A percentile compares a stretch with the other conserved stretches of the same genome.
Evolutionary conservation across 495 filamentous ascomycete species (phyloP).

Genomic region (Neurospora intermedia): DNA sequence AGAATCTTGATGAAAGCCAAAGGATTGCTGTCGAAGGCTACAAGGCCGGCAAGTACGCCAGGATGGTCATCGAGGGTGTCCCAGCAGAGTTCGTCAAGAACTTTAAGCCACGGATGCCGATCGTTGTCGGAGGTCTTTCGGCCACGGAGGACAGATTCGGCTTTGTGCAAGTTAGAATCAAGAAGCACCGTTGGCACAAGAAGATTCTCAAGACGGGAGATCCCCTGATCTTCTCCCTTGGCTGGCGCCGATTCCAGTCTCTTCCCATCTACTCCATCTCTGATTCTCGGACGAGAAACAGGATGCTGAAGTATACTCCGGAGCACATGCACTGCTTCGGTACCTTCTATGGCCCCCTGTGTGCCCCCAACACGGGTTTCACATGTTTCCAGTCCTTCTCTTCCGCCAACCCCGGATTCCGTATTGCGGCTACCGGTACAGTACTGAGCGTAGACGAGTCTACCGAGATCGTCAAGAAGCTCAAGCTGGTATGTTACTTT

Average conservation of each 20-base stretch:
- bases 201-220: constrained; percentile 97
- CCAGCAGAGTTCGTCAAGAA: constrained; percentile 84
- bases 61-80: constrained; percentile 76
- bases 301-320: constrained; percentile 83
- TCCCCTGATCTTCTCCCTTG: constrained; percentile 90
- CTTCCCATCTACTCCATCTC: constrained; percentile 90
- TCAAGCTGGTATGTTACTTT: constrained; percentile 53
- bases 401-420: constrained; percentile 79
- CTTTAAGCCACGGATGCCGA: constrained; percentile 75
- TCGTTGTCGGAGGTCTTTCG: constrained; percentile 81
- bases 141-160: constrained; percentile 92
- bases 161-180: constrained; percentile 90
- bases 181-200: constrained; percentile 97
- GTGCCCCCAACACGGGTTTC: constrained; percentile 93
- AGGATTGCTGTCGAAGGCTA: constrained; percentile 77
- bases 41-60: constrained; percentile 87
- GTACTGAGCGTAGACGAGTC: constrained; percentile 87
- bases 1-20: constrained; percentile 67
- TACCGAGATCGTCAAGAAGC: constrained; percentile 96
- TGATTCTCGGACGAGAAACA: constrained; percentile 82
- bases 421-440: constrained; percentile 86
- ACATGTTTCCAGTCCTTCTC: constrained; percentile 87
- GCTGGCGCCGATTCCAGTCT: constrained; percentile 93
- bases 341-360: constrained; percentile 88
- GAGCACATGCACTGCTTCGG: constrained; percentile 97